Evolutionary conservation across 2,329 filamentous ascomycete genomes (phyloP), one percentile per base, ranked within the genome.

Genomic region (Nemania sp.): DNA sequence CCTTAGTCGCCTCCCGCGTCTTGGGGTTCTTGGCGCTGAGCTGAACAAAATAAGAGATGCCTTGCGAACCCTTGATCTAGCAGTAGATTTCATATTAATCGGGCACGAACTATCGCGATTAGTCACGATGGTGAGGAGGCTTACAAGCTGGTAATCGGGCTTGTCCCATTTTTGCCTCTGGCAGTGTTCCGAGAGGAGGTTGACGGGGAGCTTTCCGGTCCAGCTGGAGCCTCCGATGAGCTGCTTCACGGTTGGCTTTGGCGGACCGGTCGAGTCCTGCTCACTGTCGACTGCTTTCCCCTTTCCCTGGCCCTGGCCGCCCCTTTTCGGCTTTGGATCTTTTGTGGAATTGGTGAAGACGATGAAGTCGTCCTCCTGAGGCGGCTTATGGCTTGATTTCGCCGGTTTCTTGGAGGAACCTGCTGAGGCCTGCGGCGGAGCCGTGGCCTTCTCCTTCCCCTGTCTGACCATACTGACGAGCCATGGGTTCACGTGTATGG

Each of bases 151-250:
- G 72, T 96, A 99, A 60, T 96, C 92, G 2, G 93, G 93, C 69
- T 87, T 93, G 61, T 91, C 89, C 94, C 94, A 99, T 69, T 90
- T 91, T 71, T 96, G 90, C 72, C 93, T 95, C 74, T 96, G 91
- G 66, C 92, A 97, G 73, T 96, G 90, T 77, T 97, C 94, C 30
- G 89, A 90, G 60, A 97, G 82, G 65, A 97, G 80, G 69, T 96
- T 97, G 60, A 97, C 89, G 1, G 94, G 94, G 26, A 99, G 77
- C 71, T 99, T 99, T 34, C 94, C 94, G 0, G 94, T 99, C 94
- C 94, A 99, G 63, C 91, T 97, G 54, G 91, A 85, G 43, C 94
- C 94, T 36, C 91, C 94, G 67, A 99, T 96, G 61, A 99, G 77
- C 64, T 95, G 90, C 72, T 88, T 87, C 39, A 81, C 80, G 1